Conservation (phyloP, 2,329 filamentous ascomycete species). For the Colletotrichum gigasporum region DNA sequence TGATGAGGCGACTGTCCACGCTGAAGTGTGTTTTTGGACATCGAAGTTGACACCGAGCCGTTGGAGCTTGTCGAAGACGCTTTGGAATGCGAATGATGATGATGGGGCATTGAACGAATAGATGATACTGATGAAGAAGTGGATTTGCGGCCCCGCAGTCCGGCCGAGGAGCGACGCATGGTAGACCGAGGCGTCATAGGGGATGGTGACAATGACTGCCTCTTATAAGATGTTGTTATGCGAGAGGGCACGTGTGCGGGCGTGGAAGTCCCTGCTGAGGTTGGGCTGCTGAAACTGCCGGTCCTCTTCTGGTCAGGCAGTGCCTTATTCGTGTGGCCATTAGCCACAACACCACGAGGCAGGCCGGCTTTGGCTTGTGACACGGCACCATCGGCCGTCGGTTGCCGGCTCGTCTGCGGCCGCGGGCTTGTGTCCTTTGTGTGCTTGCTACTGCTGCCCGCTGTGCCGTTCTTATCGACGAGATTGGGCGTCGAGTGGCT, state of each 20-base stretch:
- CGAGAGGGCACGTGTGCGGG: conserved; percentile 42
- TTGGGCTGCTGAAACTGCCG: conserved; percentile 37
- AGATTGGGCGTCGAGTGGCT: conserved; percentile 70
- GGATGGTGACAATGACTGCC: conserved; percentile 85
- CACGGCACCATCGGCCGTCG: conserved; percentile 48
- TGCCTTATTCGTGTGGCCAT: conserved; percentile 53
- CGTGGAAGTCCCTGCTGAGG: conserved; percentile 38
- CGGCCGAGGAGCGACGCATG: conserved; percentile 82
- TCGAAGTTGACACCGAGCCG: conserved; percentile 73
- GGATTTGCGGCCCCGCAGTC: conserved; percentile 90
- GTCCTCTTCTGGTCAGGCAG: conserved; percentile 9
- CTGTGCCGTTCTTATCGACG: conserved; percentile 55
- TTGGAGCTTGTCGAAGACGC: conserved; percentile 91
- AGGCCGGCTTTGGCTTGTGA: conserved; percentile 52
- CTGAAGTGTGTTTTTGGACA: conserved; percentile 72
- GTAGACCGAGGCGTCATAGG: conserved; percentile 90
- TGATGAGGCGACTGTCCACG: conserved; percentile 81
- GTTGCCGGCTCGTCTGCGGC: conserved; percentile 68
- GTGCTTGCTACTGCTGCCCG: conserved; percentile 47
- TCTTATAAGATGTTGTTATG: conserved; percentile 63
- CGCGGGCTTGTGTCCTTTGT: conserved; percentile 65
- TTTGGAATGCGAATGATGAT: conserved; percentile 89
- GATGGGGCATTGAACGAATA: conserved; percentile 88
- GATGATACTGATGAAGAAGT: conserved; percentile 96
- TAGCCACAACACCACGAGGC: conserved; percentile 61